Base-by-base conservation (phyloP, 2,329 filamentous ascomycete species). In the Malbranchea cinnamomea region DNA sequence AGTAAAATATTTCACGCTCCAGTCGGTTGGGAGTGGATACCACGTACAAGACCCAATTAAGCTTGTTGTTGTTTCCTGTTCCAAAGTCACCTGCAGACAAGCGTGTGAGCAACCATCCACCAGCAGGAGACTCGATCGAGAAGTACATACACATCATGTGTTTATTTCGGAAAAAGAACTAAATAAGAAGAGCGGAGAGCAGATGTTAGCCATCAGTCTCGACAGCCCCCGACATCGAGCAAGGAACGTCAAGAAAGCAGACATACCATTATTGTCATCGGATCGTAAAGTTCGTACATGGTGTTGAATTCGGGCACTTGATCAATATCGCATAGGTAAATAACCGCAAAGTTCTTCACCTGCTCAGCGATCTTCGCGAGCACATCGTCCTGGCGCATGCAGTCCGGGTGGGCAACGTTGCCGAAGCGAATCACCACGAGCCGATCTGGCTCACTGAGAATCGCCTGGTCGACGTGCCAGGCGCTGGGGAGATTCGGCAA, bases 391-490 rank as follows among this genome's bases (percentile, higher is more conserved):
- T 93, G 74, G 23, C 68, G 65, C 49, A 45, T 35, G 53, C 63
- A 78, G 57, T 91, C 82, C 4, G 74, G 71, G 46, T 92, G 80
- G 51, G 71, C 73, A 56, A 93, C 84, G 44, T 83, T 74, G 27
- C 85, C 85, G 58, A 95, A 95, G 41, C 87, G 78, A 53, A 95
- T 93, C 23, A 93, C 76, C 8, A 93, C 83, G 2, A 94, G 73
- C 28, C 87, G 78, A 50, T 95, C 87, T 51, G 93, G 83, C 60
- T 95, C 85, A 24, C 67, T 70, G 49, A 82, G 74, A 50, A 94
- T 94, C 40, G 85, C 84, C 60, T 95, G 85, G 65, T 95, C 89
- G 49, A 98, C 89, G 57, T 98, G 89, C 89, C 87, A 98, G 55
- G 82, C 89, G 23, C 80, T 85, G 44, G 72, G 71, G 26, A 98